Conservation (phyloP, 2,329 filamentous ascomycete genomes). For the Septoria linicola region DNA sequence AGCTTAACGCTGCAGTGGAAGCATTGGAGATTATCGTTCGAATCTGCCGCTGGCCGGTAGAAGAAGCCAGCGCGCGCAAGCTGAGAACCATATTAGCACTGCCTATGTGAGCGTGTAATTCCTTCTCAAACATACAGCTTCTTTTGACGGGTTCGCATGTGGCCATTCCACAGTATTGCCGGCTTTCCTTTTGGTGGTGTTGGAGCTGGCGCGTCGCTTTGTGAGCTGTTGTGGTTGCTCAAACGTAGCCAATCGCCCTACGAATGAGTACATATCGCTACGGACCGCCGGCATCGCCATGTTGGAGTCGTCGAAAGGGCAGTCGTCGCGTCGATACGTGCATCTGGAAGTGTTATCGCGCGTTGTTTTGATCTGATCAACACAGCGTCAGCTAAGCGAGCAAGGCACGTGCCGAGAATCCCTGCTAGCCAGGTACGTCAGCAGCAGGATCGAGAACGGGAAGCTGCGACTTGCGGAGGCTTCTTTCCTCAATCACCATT, state of each 20-base stretch:
- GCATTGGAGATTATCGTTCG: conserved; percentile 84
- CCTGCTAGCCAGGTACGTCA: conserved; percentile 3
- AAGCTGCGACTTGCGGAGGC: conserved; percentile 2
- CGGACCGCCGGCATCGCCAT: conserved; percentile 40
- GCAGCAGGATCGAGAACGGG: conserved; percentile 5
- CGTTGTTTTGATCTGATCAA: conserved; percentile 11
- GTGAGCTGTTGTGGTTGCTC: conserved; percentile 60
- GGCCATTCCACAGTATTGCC: conserved; percentile 67
- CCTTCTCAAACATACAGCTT: conserved; percentile 55
- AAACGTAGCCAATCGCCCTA: conserved; percentile 80
- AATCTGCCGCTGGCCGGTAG: conserved; percentile 72
- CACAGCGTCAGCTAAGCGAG: conserved; percentile 4
- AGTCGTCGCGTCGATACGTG: conserved; percentile 7
- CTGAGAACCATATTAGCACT: conserved; percentile 48
- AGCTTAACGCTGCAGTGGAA: conserved; percentile 82
- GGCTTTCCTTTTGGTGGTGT: conserved; percentile 52
- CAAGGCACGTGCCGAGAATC: conserved; percentile 4
- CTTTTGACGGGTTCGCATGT: conserved; percentile 64
- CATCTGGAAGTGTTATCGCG: neutral
- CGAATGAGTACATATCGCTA: conserved; percentile 59
- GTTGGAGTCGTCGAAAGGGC: conserved; percentile 7
- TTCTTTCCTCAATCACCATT: neutral
- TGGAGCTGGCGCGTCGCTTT: conserved; percentile 69
- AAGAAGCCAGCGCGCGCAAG: conserved; percentile 90
- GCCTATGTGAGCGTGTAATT: neutral